Percentiles rank a stretch among this genome's conserved stretches.
phyloP scores from a whole-genome alignment of 805 yeast genomes.

The Myxozyma lipomycoides region DNA sequence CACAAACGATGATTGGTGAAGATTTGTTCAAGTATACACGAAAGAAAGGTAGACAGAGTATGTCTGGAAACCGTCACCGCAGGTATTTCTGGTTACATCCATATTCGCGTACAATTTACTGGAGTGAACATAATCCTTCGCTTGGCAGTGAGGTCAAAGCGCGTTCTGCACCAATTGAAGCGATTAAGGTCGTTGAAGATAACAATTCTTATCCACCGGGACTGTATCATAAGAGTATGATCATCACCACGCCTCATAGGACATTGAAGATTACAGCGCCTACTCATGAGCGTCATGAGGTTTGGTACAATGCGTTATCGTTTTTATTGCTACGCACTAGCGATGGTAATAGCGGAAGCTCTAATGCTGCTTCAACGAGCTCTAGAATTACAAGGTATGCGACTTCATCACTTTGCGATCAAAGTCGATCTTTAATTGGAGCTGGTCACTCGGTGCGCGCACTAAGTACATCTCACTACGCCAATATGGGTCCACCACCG shows the following conservation, averaged over 20 bases:
- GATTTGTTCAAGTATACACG: constrained; percentile 80
- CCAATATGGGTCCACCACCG: background rate
- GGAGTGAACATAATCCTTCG: constrained; percentile 82
- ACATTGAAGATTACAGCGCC: constrained; percentile 80
- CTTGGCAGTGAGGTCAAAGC: constrained; percentile 59
- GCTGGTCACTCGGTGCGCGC: background rate
- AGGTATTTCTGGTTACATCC: constrained; percentile 97
- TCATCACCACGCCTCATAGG: constrained; percentile 65
- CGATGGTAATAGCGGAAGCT: background rate
- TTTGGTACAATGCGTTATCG: constrained; percentile 82
- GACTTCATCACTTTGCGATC: background rate
- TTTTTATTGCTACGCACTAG: constrained; percentile 54
- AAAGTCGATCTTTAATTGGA: background rate
- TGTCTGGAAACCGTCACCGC: constrained; percentile 79
- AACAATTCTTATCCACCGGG: constrained; percentile 88
- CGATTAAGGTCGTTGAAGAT: constrained; percentile 77
- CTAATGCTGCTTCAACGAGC: too few relatives aligned
- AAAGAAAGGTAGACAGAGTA: constrained; percentile 56
- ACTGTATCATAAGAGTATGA: constrained; percentile 74
- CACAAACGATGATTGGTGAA: constrained; percentile 93
- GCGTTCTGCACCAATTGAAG: constrained; percentile 71
- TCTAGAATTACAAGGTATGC: too few relatives aligned
- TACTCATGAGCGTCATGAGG: constrained; percentile 78
- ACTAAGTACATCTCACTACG: background rate
- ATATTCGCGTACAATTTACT: constrained; percentile 80